These are phyloP conservation scores for Purpureocillium takamizusanense DNA, from an alignment of 2,329 filamentous ascomycete genomes.

Conservation along the genomic window DNA sequence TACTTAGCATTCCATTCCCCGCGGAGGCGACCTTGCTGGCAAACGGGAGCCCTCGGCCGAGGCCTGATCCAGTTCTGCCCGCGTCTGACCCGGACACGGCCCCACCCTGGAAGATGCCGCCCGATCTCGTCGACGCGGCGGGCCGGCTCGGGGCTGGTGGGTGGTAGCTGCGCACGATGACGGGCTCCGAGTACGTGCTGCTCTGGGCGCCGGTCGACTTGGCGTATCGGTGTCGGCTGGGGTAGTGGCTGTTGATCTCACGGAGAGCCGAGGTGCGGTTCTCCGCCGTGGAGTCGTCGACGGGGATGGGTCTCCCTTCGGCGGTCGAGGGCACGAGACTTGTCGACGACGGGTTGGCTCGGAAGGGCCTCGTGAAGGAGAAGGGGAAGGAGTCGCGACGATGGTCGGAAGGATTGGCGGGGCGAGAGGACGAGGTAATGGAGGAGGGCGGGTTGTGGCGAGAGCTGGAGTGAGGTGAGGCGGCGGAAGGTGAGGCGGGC, in stretches of 20 bases:
- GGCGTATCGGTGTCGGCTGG: conserved; percentile 46
- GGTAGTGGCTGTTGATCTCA: conserved; percentile 49
- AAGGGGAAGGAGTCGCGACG: conserved; percentile 33
- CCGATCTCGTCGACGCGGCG: conserved; percentile 16
- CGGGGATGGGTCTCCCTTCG: conserved; percentile 44
- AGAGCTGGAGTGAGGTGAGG: conserved; percentile 10
- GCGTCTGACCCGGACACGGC: conserved; percentile 16
- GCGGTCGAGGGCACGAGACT: conserved; percentile 46
- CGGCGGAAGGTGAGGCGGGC: conserved; percentile 9
- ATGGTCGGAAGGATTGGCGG: conserved; percentile 15
- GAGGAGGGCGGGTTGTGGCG: conserved; percentile 10
- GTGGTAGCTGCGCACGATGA: conserved; percentile 56
- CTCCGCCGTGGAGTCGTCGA: conserved; percentile 46
- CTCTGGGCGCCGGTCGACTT: conserved; percentile 47
- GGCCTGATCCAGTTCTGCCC: conserved; percentile 17
- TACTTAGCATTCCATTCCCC: conserved; percentile 29
- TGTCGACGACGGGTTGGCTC: conserved; percentile 40
- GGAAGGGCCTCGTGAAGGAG: conserved; percentile 38
- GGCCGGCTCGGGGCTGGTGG: conserved; percentile 29
- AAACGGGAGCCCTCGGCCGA: conserved; percentile 23
- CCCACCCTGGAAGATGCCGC: conserved; percentile 18
- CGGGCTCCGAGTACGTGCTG: conserved; percentile 55
- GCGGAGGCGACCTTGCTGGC: conserved; percentile 18
- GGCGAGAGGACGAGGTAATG: conserved; percentile 13
- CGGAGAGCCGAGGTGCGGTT: conserved; percentile 51